Base-by-base conservation (phyloP, 192 early-diverging fungal species). In the Rhizophagus prolifer region DNA sequence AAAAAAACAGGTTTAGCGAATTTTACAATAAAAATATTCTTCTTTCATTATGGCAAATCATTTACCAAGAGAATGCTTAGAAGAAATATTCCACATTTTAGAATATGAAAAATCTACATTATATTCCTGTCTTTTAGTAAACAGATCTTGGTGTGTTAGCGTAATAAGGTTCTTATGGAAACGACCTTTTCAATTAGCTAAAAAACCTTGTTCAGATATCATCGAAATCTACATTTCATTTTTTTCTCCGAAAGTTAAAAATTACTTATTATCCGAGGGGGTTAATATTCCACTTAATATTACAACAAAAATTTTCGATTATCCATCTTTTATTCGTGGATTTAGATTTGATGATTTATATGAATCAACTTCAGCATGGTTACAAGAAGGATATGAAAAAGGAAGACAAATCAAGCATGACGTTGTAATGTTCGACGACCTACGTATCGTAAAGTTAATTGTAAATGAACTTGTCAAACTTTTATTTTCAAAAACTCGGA, bases 301-400 rank as follows among this genome's bases (percentile, higher is more conserved):
- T 1, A 6, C 8, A 4, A 3, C 30, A 23, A 67, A 9, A 38
- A 10, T 67, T 41, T 67, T 67, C 12, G 65, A 67, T 67, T 67
- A 67, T 36, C 36, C 65, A 38, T n/a, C 21, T 67, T 67, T 67
- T n/a, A 10, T 67, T 2, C 30, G 65, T 4, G 65, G n/a, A n/a
- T 67, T 67, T 67, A 31, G 65, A n/a, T 67, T 67, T 67, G 65
- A 67, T 9, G 65, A 67, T 41, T 36, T 67, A 41, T 67, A 67
- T 4, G 65, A 67, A 9, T 67, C 34, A 21, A 38, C 34, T 23
- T 67, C 65, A 4, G 34, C 36, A 3, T 67, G 65, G 65, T 67
- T 67, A 67, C 30, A 67, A 67, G 65, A 67, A 12, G 34, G 36
- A 41, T 67, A 38, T n/a, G 30, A 67, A 41, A 34, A 67, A 67